Percentiles rank a stretch among this genome's conserved stretches.
phyloP scores from a whole-genome alignment of 176 grass and related monocot genomes.

The Typha latifolia region DNA sequence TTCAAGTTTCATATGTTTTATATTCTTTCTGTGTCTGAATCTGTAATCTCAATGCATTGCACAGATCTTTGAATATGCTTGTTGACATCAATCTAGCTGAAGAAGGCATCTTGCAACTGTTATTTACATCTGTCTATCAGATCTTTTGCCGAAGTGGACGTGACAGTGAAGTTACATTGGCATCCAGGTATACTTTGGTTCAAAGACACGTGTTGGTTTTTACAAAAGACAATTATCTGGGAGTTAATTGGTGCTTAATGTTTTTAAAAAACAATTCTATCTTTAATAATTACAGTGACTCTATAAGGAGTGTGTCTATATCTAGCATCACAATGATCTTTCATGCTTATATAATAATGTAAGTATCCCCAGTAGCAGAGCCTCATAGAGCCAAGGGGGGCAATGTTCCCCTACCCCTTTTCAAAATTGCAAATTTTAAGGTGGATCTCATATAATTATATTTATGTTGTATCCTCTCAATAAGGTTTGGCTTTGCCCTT shows the following conservation, averaged over 20 bases:
- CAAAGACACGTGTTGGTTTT: constrained; percentile 11
- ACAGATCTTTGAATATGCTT: constrained; percentile 83
- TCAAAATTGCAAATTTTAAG: too few relatives aligned
- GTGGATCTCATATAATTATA: too few relatives aligned
- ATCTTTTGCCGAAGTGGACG: constrained; percentile 50
- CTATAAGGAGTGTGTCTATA: too few relatives aligned
- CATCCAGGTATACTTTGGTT: constrained; percentile 59
- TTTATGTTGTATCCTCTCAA: too few relatives aligned
- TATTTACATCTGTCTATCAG: constrained; percentile 67
- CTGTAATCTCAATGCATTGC: constrained; percentile 16
- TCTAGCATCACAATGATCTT: too few relatives aligned
- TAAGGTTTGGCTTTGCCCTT: too few relatives aligned
- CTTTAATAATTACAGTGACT: too few relatives aligned
- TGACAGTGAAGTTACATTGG: constrained; percentile 51
- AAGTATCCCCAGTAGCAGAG: too few relatives aligned
- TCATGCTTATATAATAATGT: too few relatives aligned
- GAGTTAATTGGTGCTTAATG: background rate
- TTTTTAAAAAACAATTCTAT: constrained; percentile 4
- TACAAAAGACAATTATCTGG: background rate
- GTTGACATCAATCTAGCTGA: constrained; percentile 80
- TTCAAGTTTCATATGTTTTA: constrained; percentile 10
- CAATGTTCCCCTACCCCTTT: too few relatives aligned
- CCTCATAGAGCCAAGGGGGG: too few relatives aligned
- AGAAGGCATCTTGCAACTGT: constrained; percentile 80
- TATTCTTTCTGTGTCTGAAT: constrained; percentile 7